Percentiles rank a stretch among this genome's conserved stretches.
Conservation (phyloP, 2,329 filamentous ascomycete genomes). For the Xylaria sp. region DNA sequence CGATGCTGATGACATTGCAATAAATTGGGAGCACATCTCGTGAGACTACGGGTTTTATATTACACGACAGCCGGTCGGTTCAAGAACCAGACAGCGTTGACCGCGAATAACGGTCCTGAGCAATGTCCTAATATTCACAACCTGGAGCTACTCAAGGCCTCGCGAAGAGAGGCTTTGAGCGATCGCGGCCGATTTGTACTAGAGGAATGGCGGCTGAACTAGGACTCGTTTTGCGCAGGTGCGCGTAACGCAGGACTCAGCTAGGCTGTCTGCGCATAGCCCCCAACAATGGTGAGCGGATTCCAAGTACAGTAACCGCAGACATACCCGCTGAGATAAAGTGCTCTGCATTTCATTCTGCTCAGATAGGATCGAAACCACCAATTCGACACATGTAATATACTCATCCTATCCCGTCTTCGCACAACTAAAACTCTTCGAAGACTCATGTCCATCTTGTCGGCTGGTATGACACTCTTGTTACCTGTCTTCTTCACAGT, state of each 20-base stretch:
- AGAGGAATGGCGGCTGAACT: background rate
- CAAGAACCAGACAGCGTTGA: background rate
- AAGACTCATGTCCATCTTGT: background rate
- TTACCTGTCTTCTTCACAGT: background rate
- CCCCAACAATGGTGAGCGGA: background rate
- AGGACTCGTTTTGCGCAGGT: slow-evolving; percentile 31
- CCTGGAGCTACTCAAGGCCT: background rate
- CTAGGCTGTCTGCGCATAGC: slow-evolving; percentile 6
- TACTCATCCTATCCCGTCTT: background rate
- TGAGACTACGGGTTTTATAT: slow-evolving; percentile 18
- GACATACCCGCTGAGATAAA: background rate
- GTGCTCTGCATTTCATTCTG: background rate
- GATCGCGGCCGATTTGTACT: background rate
- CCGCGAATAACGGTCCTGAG: slow-evolving; percentile 21
- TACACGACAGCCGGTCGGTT: background rate
- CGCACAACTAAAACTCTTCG: background rate
- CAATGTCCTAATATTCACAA: slow-evolving; percentile 25
- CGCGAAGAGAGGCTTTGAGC: slow-evolving; percentile 13
- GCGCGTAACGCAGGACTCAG: slow-evolving; percentile 25
- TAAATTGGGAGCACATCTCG: slow-evolving; percentile 5
- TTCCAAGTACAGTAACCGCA: background rate
- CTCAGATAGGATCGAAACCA: background rate
- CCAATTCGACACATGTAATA: too few species aligned
- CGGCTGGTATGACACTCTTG: background rate
- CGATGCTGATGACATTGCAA: slow-evolving; percentile 20